A percentile compares a stretch with the other conserved stretches of the same genome.
These are phyloP conservation scores for Arthrocladium fulminans DNA, from an alignment of 2,329 filamentous ascomycete genomes.

Conservation along the genomic window DNA sequence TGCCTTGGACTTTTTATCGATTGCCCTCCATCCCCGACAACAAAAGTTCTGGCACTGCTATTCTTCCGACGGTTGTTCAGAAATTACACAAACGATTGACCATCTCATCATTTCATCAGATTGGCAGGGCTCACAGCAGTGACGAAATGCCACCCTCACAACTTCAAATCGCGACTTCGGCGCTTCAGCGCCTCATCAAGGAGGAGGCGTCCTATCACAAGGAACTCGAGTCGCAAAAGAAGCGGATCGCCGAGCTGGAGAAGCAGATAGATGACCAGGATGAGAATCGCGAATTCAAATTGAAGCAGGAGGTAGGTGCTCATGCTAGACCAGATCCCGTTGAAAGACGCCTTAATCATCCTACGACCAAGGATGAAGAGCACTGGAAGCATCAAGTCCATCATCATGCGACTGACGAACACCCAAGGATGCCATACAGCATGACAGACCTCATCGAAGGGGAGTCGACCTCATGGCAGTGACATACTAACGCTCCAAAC, in stretches of 20 bases:
- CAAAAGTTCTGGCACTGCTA: too few species aligned
- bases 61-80: neutral
- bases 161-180: slow-evolving; percentile 59
- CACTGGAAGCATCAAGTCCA: too few species aligned
- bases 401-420: too few species aligned
- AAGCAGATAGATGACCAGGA: slow-evolving; percentile 52
- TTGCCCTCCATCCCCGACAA: too few species aligned
- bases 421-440: too few species aligned
- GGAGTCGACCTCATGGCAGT: too few species aligned
- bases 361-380: too few species aligned
- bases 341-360: too few species aligned
- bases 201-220: slow-evolving; percentile 86
- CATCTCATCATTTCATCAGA: neutral
- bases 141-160: slow-evolving; percentile 20
- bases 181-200: slow-evolving; percentile 76
- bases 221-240: slow-evolving; percentile 68
- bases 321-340: too few species aligned
- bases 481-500: neutral
- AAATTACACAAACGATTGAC: neutral
- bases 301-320: slow-evolving; percentile 73
- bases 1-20: too few species aligned
- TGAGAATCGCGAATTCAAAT: slow-evolving; percentile 65
- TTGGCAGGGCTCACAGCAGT: neutral
- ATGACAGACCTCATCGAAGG: too few species aligned
- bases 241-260: slow-evolving; percentile 60